Evolutionary conservation across 2,329 filamentous ascomycete genomes (phyloP), one percentile per base, ranked within the genome.

Genomic region (Alternaria tenuissima): DNA sequence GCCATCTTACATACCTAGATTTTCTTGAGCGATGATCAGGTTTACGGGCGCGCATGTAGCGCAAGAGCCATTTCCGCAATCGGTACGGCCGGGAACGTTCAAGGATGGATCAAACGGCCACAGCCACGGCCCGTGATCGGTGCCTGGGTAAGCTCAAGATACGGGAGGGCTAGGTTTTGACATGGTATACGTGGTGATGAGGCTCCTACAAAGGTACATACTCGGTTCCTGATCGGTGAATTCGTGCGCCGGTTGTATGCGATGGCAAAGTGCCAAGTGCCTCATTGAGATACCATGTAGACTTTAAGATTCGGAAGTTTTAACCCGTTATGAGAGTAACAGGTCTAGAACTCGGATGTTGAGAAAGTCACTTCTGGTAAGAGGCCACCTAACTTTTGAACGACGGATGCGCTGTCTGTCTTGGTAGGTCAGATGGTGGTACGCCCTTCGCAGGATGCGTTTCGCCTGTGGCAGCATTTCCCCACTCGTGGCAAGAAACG

Each of bases 111-210:
- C n/a, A 24, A 65, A 52, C 65, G 62, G 66, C 58, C 57, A 43
- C 66, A 65, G 65, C 64, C 67, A 43, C 67, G 67, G 65, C 64
- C 67, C 65, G 67, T 57, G 28, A 57, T 56, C 62, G 66, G 65
- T 63, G 42, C 18, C 38, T 41, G 58, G 59, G 28, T 39, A 44
- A 56, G 39, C 28, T 52, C 41, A 7, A 30, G 22, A 18, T 22
- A 41, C 9, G 5, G n/a, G n/a, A 14, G 16, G 16, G n/a, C 22
- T 26, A 30, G 34, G 52, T 55, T 32, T 20, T 42, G 41, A 51
- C 47, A 52, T 36, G 57, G 20, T 46, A 54, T 42, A 22, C 18
- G 41, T 41, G 18, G 16, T 26, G 42, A 14, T 38, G 42, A 24
- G 44, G 41, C 49, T 30, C 9, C 24, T 38, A 41, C 24, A 20